Percentiles rank a stretch among this genome's conserved stretches.
phyloP scores from a whole-genome alignment of 176 grass and related monocot species.

The Oryza brachyantha region DNA sequence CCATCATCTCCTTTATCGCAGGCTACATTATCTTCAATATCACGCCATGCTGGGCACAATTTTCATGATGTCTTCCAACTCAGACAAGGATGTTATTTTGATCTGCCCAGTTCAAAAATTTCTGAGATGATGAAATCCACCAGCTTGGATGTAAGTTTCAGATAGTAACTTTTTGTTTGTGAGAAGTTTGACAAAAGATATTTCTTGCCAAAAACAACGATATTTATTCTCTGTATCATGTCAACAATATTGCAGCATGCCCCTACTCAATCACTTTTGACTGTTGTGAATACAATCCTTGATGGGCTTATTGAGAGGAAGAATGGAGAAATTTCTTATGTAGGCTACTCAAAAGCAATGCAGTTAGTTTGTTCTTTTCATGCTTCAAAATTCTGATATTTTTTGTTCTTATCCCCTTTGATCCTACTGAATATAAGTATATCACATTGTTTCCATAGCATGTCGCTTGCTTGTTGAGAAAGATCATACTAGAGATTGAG shows the following conservation, averaged over 20 bases:
- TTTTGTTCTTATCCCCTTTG: neutral
- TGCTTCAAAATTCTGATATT: constrained; percentile 7
- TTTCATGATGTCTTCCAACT: constrained; percentile 74
- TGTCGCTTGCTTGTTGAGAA: constrained; percentile 59
- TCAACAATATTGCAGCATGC: constrained; percentile 53
- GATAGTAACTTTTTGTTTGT: neutral
- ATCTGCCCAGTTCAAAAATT: constrained; percentile 60
- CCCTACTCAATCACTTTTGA: constrained; percentile 75
- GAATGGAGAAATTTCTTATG: constrained; percentile 75
- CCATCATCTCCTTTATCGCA: constrained; percentile 28
- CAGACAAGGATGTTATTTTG: constrained; percentile 58
- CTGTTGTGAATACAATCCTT: constrained; percentile 62
- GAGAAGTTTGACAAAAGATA: neutral
- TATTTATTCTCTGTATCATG: constrained; percentile 2
- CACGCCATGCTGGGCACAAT: constrained; percentile 53
- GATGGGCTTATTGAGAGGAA: constrained; percentile 71
- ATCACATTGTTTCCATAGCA: constrained; percentile 35
- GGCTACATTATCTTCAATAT: constrained; percentile 39
- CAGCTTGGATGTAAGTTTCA: constrained; percentile 60
- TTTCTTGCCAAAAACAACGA: neutral
- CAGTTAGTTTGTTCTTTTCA: constrained; percentile 65
- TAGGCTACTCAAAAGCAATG: constrained; percentile 66
- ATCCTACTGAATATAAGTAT: constrained; percentile 16
- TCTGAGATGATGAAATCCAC: constrained; percentile 71
- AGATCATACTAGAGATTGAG: constrained; percentile 67